These are phyloP conservation scores for Moricandia moricandioides DNA, from an alignment of 345 rosid species.

Conservation along the genomic window DNA sequence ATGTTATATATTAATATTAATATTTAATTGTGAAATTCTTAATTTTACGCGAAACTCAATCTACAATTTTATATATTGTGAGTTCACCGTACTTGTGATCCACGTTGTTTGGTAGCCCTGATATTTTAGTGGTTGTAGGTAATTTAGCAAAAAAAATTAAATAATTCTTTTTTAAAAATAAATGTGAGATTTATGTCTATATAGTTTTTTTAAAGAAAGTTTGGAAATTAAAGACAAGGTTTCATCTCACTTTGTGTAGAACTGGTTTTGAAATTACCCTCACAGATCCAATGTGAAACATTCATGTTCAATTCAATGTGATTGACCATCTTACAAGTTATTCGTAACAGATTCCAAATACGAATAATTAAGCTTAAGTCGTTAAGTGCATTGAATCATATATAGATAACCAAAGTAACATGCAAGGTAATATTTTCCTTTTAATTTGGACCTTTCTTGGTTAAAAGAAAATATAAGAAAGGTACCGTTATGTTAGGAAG, in stretches of 20 bases:
- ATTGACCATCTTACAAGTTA: slow-evolving; percentile 20
- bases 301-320: slow-evolving; percentile 13
- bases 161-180: too few relatives aligned
- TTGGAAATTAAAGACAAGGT: too few relatives aligned
- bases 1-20: too few relatives aligned
- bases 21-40: too few relatives aligned
- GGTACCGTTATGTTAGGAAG: slow-evolving; percentile 12
- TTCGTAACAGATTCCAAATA: slow-evolving; percentile 4
- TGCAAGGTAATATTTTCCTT: not conserved
- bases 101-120: too few relatives aligned
- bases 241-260: slow-evolving; percentile 23
- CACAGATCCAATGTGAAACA: not conserved
- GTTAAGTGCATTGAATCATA: not conserved
- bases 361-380: not conserved
- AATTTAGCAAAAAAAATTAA: too few relatives aligned
- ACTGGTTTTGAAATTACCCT: slow-evolving; percentile 5
- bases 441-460: slow-evolving; percentile 15
- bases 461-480: not conserved
- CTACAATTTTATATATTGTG: too few relatives aligned
- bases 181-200: too few relatives aligned
- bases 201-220: too few relatives aligned
- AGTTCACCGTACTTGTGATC: too few relatives aligned
- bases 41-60: too few relatives aligned
- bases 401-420: not conserved
- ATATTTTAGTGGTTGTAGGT: too few relatives aligned